phyloP scores from a whole-genome alignment of 495 filamentous ascomycete genomes.

The Delitschia confertaspora region DNA sequence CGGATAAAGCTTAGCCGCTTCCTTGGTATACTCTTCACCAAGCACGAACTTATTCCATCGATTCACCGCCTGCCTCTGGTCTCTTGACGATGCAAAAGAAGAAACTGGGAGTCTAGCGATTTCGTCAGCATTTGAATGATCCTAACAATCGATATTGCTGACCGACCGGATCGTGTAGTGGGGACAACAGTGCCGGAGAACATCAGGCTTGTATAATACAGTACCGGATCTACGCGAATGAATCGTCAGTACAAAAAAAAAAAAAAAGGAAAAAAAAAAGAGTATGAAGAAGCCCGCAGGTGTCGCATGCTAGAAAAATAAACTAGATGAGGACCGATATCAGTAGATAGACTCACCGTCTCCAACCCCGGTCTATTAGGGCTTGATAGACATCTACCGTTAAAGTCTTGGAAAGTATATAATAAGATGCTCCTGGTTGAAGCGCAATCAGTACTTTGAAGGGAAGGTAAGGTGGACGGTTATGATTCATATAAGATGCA shows the following conservation, averaged over 20 bases:
- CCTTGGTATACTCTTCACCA: slow-evolving; percentile 66
- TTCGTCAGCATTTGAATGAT: slow-evolving; percentile 9
- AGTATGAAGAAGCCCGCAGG: neutral
- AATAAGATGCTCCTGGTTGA: slow-evolving; percentile 70
- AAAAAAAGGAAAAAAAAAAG: neutral
- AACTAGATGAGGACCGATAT: neutral
- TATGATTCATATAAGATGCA: too few relatives aligned
- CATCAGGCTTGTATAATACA: slow-evolving; percentile 90
- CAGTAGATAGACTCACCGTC: slow-evolving; percentile 50
- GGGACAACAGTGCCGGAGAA: slow-evolving; percentile 77
- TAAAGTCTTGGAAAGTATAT: slow-evolving; percentile 59
- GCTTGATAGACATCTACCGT: slow-evolving; percentile 66
- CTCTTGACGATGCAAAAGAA: slow-evolving; percentile 60
- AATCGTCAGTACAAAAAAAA: too few relatives aligned
- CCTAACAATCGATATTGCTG: neutral
- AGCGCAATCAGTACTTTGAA: too few relatives aligned
- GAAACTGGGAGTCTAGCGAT: slow-evolving; percentile 56
- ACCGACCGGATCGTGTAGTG: slow-evolving; percentile 79
- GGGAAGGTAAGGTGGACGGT: too few relatives aligned
- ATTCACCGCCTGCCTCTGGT: slow-evolving; percentile 81
- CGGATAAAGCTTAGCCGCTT: slow-evolving; percentile 64
- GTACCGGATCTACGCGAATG: slow-evolving; percentile 58
- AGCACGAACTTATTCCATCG: slow-evolving; percentile 81
- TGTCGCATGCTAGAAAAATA: too few relatives aligned
- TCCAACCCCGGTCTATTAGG: slow-evolving; percentile 82